Conservation (phyloP, 495 filamentous ascomycete species). For the Podospora comata region DNA sequence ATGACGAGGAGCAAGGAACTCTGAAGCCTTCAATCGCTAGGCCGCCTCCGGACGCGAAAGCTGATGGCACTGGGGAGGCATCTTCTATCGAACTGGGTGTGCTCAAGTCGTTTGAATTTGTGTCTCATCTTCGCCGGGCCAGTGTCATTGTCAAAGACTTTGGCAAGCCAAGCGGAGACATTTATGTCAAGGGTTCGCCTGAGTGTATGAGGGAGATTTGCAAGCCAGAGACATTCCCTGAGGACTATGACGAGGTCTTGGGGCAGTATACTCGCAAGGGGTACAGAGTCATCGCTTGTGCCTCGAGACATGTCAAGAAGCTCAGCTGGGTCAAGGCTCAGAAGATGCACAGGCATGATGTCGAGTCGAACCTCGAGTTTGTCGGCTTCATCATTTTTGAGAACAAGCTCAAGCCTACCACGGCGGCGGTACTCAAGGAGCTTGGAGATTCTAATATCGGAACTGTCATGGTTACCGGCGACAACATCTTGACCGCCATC, state of each 20-base stretch:
- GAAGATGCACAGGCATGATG: conserved; percentile 83
- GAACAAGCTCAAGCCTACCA: conserved; percentile 91
- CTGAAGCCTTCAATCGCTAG: conserved; percentile 79
- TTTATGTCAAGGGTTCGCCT: conserved; percentile 96
- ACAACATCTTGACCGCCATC: conserved; percentile 96
- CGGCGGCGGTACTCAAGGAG: conserved; percentile 72
- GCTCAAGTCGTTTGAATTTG: conserved; percentile 87
- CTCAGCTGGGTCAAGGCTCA: conserved; percentile 91
- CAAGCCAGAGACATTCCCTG: conserved; percentile 72
- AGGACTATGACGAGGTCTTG: conserved; percentile 84
- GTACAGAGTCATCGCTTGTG: conserved; percentile 96
- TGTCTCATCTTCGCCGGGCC: conserved; percentile 89
- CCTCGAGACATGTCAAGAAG: conserved; percentile 79
- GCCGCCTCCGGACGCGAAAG: conserved; percentile 62
- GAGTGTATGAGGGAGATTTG: conserved; percentile 96
- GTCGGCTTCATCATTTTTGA: conserved; percentile 97
- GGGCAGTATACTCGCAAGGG: conserved; percentile 90
- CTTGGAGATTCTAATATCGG: conserved; percentile 82
- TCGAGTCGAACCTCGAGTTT: conserved; percentile 79
- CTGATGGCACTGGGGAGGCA: conserved; percentile 35
- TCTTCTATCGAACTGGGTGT: conserved; percentile 73
- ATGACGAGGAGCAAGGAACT: conserved; percentile 64
- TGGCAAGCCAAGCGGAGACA: conserved; percentile 69
- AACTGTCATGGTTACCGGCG: conserved; percentile 95
- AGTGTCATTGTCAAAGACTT: conserved; percentile 90